A percentile compares a stretch with the other conserved stretches of the same genome.
Evolutionary conservation across 768 basidiomycete genomes (phyloP).

Genomic region (Russula compacta): DNA sequence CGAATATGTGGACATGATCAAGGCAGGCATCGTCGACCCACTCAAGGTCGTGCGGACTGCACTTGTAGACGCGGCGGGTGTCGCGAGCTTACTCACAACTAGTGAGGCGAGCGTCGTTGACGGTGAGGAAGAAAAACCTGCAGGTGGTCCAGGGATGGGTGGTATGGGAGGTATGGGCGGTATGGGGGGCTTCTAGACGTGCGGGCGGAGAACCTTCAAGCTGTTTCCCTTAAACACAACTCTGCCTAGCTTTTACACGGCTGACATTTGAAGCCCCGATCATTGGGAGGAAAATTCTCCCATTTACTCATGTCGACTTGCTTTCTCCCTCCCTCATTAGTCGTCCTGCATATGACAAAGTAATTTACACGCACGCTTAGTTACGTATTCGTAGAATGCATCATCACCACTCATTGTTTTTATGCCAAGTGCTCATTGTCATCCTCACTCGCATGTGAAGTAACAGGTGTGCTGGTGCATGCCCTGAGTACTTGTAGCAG

Average conservation of each 20-base stretch:
- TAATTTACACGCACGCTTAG: slow-evolving; percentile 12
- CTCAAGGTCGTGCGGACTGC: slow-evolving; percentile 93
- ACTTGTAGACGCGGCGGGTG: slow-evolving; percentile 84
- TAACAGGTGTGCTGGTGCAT: background rate
- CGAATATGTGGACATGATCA: slow-evolving; percentile 93
- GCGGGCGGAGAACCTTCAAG: background rate
- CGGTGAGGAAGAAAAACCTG: slow-evolving; percentile 69
- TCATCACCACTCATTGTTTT: slow-evolving; percentile 14
- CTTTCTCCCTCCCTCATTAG: background rate
- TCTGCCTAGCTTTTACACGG: background rate
- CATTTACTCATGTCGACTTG: background rate
- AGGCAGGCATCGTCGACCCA: slow-evolving; percentile 90
- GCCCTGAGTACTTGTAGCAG: background rate
- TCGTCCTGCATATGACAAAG: slow-evolving; percentile 4
- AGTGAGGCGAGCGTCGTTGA: slow-evolving; percentile 91
- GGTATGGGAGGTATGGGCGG: slow-evolving; percentile 57
- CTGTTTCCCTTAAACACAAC: background rate
- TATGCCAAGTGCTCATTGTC: background rate
- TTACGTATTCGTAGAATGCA: slow-evolving; percentile 12
- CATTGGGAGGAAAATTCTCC: background rate
- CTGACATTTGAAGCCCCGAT: background rate
- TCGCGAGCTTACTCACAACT: slow-evolving; percentile 89
- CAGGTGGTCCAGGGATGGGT: slow-evolving; percentile 37
- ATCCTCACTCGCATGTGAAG: background rate
- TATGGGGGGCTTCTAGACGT: slow-evolving; percentile 42